Evolutionary conservation across 495 filamentous ascomycete genomes (phyloP).

Genomic region (Penicillium chermesinum): DNA sequence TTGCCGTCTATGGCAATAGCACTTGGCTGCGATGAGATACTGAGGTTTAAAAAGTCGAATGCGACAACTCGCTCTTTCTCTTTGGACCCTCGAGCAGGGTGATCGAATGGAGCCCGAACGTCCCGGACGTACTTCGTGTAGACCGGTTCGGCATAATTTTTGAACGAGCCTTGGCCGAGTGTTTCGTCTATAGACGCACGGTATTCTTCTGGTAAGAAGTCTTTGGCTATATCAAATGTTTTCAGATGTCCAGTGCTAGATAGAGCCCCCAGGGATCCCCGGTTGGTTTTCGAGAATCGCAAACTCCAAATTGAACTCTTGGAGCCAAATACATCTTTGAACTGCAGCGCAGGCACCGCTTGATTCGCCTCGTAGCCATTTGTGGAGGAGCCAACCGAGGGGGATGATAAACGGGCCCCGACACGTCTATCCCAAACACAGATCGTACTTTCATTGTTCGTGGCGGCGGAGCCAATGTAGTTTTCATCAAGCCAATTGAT

Average conservation of each 20-base stretch:
- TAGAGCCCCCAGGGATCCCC: slow-evolving; percentile 69
- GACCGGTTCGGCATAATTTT: slow-evolving; percentile 38
- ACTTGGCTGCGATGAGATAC: slow-evolving; percentile 55
- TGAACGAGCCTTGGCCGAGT: slow-evolving; percentile 38
- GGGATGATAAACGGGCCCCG: slow-evolving; percentile 43
- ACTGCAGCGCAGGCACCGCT: slow-evolving; percentile 54
- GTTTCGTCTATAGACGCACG: slow-evolving; percentile 38
- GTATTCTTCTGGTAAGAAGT: slow-evolving; percentile 43
- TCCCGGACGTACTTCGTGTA: slow-evolving; percentile 48
- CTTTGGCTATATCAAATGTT: slow-evolving; percentile 62
- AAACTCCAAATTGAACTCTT: slow-evolving; percentile 66
- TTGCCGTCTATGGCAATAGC: slow-evolving; percentile 64
- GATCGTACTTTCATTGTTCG: slow-evolving; percentile 61
- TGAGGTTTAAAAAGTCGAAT: slow-evolving; percentile 78
- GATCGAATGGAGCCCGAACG: slow-evolving; percentile 40
- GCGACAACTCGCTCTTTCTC: slow-evolving; percentile 67
- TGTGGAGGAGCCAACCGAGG: slow-evolving; percentile 34
- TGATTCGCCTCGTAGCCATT: slow-evolving; percentile 31
- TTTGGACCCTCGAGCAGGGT: slow-evolving; percentile 37
- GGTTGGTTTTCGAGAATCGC: slow-evolving; percentile 69
- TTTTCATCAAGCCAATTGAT: slow-evolving; percentile 89
- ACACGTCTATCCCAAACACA: slow-evolving; percentile 87
- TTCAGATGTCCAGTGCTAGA: slow-evolving; percentile 76
- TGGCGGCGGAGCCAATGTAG: slow-evolving; percentile 85
- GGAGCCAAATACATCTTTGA: slow-evolving; percentile 59